Evolutionary conservation across 805 yeast species (phyloP), one percentile per base, ranked within the genome.

Genomic region (Saccharomycopsis amapae): DNA sequence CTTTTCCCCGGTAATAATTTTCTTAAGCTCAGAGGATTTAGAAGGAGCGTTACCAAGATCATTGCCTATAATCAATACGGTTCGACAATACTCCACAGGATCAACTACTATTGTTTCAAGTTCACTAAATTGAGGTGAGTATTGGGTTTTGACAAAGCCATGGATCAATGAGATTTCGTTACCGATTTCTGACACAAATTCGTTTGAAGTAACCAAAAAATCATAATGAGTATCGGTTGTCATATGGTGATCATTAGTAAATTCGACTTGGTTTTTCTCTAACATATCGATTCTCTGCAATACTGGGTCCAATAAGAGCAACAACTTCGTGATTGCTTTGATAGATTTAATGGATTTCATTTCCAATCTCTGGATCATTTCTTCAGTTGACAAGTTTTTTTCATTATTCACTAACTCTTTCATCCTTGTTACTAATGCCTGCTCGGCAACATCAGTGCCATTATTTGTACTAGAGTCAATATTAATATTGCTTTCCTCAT

Each of bases 41-140:
- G 63, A 62, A 3, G 57, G 48, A 1, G 58, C 49, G 17, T 51
- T 42, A 7, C 56, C 58, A 7, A 73, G 57, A 34, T 71, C 71
- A 49, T 73, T 77, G 28, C 81, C 78, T 2, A 86, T 61, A 1
- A 73, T 53, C 30, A 61, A 52, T 2, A 83, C 71, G 1, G 78
- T 64, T 23, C 64, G 64, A 6, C 82, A 75, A 61, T 78, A 88
- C 46, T 79, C 80, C 0, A 74, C 58, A 0, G 90, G 79, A 48
- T 75, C 75, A 9, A 77, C 65, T 1, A 85, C 69, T 32, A 88
- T 63, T 0, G 79, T 64, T 20, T 73, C 82, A 41, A 88, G 64
- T 55, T 88, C 96, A 0, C 85, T 79, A 62, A 86, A 87, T 15
- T 80, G 73, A 3, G 72, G 68, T 7, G 68, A 62, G 56, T 86